phyloP scores from a whole-genome alignment of 1,284 basidiomycete species.

The Fomes fomentarius region DNA sequence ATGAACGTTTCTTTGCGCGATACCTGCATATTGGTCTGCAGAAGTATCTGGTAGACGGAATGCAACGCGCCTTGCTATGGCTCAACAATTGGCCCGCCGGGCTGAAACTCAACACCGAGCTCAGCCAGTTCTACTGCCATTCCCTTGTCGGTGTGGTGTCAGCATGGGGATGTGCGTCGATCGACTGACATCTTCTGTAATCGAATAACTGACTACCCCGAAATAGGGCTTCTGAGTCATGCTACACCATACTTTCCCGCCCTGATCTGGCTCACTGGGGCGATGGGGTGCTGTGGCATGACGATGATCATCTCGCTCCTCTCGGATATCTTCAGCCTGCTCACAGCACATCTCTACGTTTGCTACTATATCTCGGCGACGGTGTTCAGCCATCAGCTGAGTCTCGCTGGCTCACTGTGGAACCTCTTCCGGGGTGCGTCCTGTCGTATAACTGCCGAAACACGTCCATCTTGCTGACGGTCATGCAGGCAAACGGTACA shows the following conservation, averaged over 20 bases:
- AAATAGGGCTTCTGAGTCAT: conserved; percentile 39
- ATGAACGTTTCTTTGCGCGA: conserved; percentile 46
- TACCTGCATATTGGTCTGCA: conserved; percentile 44
- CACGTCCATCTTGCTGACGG: no score
- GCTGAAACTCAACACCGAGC: conserved; percentile 93
- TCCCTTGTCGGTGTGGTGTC: conserved; percentile 66
- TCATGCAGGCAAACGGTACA: conserved; percentile 79
- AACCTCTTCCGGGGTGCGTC: conserved; percentile 88
- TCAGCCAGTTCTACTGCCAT: conserved; percentile 82
- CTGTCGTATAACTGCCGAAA: not conserved
- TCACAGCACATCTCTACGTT: conserved; percentile 76
- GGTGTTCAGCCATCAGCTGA: conserved; percentile 69
- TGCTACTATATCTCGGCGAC: conserved; percentile 71
- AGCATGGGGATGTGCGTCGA: conserved; percentile 69
- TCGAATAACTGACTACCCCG: no score
- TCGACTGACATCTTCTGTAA: not conserved
- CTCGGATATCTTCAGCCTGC: conserved; percentile 66
- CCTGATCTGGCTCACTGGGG: conserved; percentile 54
- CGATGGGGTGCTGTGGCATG: conserved; percentile 64
- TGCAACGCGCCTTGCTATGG: conserved; percentile 74
- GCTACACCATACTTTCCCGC: conserved; percentile 47
- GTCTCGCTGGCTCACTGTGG: conserved; percentile 75
- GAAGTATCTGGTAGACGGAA: conserved; percentile 49
- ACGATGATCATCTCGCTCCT: conserved; percentile 71
- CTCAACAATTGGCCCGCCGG: conserved; percentile 96